These are phyloP conservation scores for Fusarium burgessii DNA, from an alignment of 2,329 filamentous ascomycete genomes.

Conservation along the genomic window DNA sequence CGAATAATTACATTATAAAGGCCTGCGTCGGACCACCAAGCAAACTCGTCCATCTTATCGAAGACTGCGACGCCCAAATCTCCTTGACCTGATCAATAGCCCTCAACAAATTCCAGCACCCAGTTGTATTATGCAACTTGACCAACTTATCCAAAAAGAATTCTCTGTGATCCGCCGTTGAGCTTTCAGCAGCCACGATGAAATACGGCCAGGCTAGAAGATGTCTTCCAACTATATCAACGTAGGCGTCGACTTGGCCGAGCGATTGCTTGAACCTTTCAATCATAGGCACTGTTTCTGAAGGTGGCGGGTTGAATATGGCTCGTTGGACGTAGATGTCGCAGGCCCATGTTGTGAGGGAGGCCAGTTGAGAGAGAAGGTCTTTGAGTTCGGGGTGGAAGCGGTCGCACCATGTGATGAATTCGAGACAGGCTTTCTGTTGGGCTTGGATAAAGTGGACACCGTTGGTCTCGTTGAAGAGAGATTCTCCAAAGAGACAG, in stretches of 20 bases:
- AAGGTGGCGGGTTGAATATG: constrained; percentile 27
- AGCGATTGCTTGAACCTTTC: constrained; percentile 36
- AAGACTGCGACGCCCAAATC: constrained; percentile 42
- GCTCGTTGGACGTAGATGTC: constrained; percentile 41
- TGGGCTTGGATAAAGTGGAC: constrained; percentile 40
- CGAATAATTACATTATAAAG: constrained; percentile 36
- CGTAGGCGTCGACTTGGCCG: constrained; percentile 30
- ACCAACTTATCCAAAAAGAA: constrained; percentile 40
- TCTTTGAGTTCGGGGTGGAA: constrained; percentile 38
- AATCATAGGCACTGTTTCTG: constrained; percentile 26
- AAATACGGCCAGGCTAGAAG: constrained; percentile 41
- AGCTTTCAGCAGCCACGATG: constrained; percentile 40
- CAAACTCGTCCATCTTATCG: constrained; percentile 39
- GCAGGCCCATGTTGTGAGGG: constrained; percentile 35
- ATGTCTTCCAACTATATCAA: constrained; percentile 37
- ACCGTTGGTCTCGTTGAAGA: constrained; percentile 37
- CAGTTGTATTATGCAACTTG: constrained; percentile 29
- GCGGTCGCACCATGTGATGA: constrained; percentile 38
- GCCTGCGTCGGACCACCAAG: constrained; percentile 40
- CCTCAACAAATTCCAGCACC: constrained; percentile 39
- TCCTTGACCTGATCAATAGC: constrained; percentile 42
- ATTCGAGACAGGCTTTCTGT: constrained; percentile 35
- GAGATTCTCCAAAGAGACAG: constrained; percentile 39
- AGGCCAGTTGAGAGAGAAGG: constrained; percentile 31
- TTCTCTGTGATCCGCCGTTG: constrained; percentile 29